Evolutionary conservation across 139 green algal species (phyloP).

Genomic region (Chlorella sp.): DNA sequence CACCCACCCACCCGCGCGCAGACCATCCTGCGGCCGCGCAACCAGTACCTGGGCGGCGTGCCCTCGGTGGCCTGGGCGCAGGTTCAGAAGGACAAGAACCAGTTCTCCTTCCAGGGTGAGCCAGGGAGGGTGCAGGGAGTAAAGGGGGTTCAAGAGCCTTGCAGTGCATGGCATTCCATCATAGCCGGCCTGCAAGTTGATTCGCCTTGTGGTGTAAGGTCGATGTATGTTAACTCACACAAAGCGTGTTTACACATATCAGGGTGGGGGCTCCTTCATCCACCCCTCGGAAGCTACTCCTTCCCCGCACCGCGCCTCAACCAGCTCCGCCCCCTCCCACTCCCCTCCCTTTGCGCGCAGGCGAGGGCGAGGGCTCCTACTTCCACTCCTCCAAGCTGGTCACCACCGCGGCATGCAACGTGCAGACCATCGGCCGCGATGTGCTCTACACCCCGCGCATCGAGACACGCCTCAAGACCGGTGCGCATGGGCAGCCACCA

Average conservation of each 20-base stretch:
- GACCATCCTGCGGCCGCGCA: slow-evolving; percentile 51
- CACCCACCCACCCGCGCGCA: not conserved
- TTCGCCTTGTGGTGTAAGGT: no score
- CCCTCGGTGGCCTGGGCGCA: slow-evolving; percentile 59
- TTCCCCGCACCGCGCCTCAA: no score
- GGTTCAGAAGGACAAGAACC: slow-evolving; percentile 85
- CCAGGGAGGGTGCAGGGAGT: no score
- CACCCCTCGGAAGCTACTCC: no score
- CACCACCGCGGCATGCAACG: slow-evolving; percentile 67
- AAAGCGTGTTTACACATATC: not conserved
- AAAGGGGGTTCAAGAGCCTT: no score
- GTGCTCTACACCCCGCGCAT: slow-evolving; percentile 72
- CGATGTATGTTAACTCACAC: no score
- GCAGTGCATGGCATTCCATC: no score
- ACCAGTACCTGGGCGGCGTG: slow-evolving; percentile 55
- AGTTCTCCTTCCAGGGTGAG: slow-evolving; percentile 51
- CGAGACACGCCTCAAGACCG: slow-evolving; percentile 69
- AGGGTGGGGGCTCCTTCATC: not conserved
- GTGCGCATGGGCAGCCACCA: no score
- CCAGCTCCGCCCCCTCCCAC: no score
- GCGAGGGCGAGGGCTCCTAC: slow-evolving; percentile 65
- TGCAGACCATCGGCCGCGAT: slow-evolving; percentile 73
- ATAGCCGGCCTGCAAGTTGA: no score
- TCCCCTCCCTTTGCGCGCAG: not conserved
- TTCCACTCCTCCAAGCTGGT: slow-evolving; percentile 59